Base-by-base conservation (phyloP, 805 yeast species). In the Naumovozyma castellii region DNA sequence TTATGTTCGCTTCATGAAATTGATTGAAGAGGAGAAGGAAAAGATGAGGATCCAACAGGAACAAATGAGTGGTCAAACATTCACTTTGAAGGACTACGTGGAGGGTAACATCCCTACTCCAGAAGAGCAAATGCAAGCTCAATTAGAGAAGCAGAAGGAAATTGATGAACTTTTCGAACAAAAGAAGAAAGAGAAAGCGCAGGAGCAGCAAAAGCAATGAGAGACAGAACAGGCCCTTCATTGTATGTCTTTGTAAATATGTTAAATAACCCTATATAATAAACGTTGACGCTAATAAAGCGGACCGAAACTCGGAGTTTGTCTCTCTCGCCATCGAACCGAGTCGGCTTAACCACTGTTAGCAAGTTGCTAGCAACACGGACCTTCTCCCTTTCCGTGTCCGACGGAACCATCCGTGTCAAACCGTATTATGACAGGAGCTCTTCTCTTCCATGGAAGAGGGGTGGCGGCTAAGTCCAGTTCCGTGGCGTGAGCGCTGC, bases 1-100 rank as follows among this genome's bases (percentile, higher is more conserved):
- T 61, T 90, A 86, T 62, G 78, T 80, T 53, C 77, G 78, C 51
- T 83, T 86, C 77, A 78, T 79, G 66, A 78, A 82, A 63, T 69
- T 84, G 54, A 72, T 87, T 51, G 85, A 81, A 54, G 95, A 88
- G 67, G 94, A 90, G 64, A 86, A 78, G 49, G 76, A 72, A 47
- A 67, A 67, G 49, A 56, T 67, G 47, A 62, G 69, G 43, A 80
- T 79, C 54, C 76, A 80, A 58, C 83, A 84, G 64, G 90, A 84
- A 57, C 75, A 84, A 56, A 71, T 84, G 67, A 87, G 87, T 44
- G 80, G 78, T 47, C 86, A 86, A 72, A 79, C 82, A 56, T 72
- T 82, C 57, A 85, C 95, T 18, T 71, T 88, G 59, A 86, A 82
- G 66, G 86, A 85, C 66, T 71, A 84, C 51, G 78, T 87, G 38